Conservation (phyloP, 1,284 basidiomycete species). For the Dichomitus squalens region DNA sequence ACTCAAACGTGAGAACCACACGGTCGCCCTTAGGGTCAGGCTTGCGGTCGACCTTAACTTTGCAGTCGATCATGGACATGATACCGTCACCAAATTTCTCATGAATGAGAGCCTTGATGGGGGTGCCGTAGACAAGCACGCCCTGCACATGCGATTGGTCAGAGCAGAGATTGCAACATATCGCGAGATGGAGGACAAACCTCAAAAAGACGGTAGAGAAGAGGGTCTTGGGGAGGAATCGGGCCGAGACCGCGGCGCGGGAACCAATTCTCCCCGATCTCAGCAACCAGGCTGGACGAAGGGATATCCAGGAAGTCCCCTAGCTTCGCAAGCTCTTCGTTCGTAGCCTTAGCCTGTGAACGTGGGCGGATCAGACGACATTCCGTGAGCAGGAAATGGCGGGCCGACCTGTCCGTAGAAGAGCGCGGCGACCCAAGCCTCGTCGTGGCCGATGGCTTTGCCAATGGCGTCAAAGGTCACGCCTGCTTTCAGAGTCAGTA, state of each 20-base stretch:
- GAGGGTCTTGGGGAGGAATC: conserved; percentile 76
- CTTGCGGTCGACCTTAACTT: conserved; percentile 73
- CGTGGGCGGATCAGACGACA: not conserved
- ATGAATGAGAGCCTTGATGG: conserved; percentile 84
- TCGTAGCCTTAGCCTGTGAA: conserved; percentile 65
- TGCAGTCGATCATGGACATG: conserved; percentile 91
- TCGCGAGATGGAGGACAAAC: conserved; percentile 37
- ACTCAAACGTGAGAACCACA: conserved; percentile 84
- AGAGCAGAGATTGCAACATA: not conserved
- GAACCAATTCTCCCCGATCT: conserved; percentile 70
- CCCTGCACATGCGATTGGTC: conserved; percentile 41
- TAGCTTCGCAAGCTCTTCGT: conserved; percentile 61
- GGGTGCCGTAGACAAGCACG: conserved; percentile 80
- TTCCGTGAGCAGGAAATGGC: not conserved
- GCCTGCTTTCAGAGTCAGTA: conserved; percentile 39
- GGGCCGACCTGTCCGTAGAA: conserved; percentile 79
- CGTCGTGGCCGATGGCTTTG: conserved; percentile 71
- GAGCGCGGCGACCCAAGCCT: conserved; percentile 87
- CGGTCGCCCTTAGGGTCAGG: conserved; percentile 83
- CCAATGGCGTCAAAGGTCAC: conserved; percentile 77
- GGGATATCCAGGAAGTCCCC: conserved; percentile 54
- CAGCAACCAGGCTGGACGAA: conserved; percentile 40
- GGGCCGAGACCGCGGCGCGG: conserved; percentile 72
- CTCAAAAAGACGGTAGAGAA: conserved; percentile 86
- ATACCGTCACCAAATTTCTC: conserved; percentile 95